Base-by-base conservation (phyloP, 495 filamentous ascomycete species). In the Penicillium coffeae region DNA sequence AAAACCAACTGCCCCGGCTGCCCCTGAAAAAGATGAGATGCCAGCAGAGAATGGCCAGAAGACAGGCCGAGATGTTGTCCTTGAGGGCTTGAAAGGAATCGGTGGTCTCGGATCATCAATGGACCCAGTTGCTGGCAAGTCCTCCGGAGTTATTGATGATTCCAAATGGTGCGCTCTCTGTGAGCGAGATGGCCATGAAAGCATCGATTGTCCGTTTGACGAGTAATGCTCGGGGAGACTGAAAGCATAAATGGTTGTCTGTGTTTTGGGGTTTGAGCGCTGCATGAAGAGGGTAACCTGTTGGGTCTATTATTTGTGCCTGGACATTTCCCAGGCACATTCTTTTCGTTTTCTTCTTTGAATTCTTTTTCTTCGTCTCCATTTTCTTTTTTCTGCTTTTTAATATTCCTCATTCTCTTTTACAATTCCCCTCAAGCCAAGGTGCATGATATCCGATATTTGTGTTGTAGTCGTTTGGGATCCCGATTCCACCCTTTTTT, bases 81-180 rank as follows among this genome's bases (percentile, higher is more conserved):
- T 83, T 69, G 55, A 83, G 76, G 79, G 86, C 74, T 74, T 74
- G 35, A 72, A 80, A n/a, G 85, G 82, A 3, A 85, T 88, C 14
- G 58, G 65, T 1, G 60, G 60, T 5, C 48, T 67, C 30, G 54
- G 65, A 6, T 58, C 59, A 4, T 73, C 70, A 22, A 72, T 72
- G 72, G 55, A 56, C 14, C 63, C 72, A 7, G 79, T 87, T 9
- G 85, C 88, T 3, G 91, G 89, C 32, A 96, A 93, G 72, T 82
- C 85, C 45, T 88, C 80, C 41, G 84, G 83, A 1, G 73, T 87
- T 27, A 78, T 93, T 48, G 89, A 98, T 58, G 81, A 82, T 53
- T 74, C 81, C 47, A 95, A 93, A 69, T 99, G 93, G 93, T 99
- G 93, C 70, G 93, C 94, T 44, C 74, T 97, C 38, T 99, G 93